A percentile compares a stretch with the other conserved stretches of the same genome.
Evolutionary conservation across 306 rosid genomes (phyloP).

Genomic region (apple (Malus domestica)): ASM211411v1 NC_041792.1:26428907-26429406

Average conservation of each 20-base stretch:
- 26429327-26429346: not conserved
- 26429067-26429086: not conserved
- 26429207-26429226: conserved; percentile 6
- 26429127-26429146: not conserved
- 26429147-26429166: conserved; percentile 19
- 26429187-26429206: conserved; percentile 15
- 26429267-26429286: not conserved
- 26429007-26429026: not conserved
- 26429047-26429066: not conserved
- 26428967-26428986: not conserved
- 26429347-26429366: not conserved
- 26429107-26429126: not conserved
- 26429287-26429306: not conserved
- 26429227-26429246: conserved; percentile 6
- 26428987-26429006: not conserved
- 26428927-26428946: too few relatives aligned
- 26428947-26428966: not conserved
- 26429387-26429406: too few relatives aligned
- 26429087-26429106: not conserved
- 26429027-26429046: not conserved
- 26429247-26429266: conserved; percentile 14
- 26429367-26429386: too few relatives aligned
- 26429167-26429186: conserved; percentile 42
- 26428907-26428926: too few relatives aligned
- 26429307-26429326: not conserved